Base-by-base conservation (phyloP, 2,329 filamentous ascomycete genomes). In the Plectosphaerella sp. region DNA sequence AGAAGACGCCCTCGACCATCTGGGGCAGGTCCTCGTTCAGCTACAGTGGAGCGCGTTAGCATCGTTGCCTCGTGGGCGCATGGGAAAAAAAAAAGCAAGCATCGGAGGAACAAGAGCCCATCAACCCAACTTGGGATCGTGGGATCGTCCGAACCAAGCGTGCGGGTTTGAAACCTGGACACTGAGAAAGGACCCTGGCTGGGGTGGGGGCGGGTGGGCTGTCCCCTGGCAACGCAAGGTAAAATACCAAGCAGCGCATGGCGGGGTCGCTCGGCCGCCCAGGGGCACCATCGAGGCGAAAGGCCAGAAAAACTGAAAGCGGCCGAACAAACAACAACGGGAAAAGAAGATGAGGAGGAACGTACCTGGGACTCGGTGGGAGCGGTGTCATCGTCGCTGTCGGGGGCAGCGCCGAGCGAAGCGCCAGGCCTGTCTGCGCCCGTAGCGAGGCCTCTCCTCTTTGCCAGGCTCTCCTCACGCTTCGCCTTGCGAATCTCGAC, bases 401-500 rank as follows among this genome's bases (percentile, higher is more conserved):
- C 94, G 60, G 91, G 89, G 57, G 90, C 91, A 62, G 91, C 91
- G 64, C 90, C 91, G 58, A 96, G 80, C 60, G 88, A 87, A 61
- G 89, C 89, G 67, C 90, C 89, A 53, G 87, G 89, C 52, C 88
- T 84, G 72, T 85, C 83, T 72, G 90, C 89, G 63, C 89, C 86
- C 59, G 86, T 87, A 62, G 88, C 86, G 65, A 97, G 96, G 68
- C 94, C 94, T 80, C 94, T 87, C 75, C 94, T 84, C 85, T 99
- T 99, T 73, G 94, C 94, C 70, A 99, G 78, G 77, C 97, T 97
- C 79, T 99, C 94, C 77, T 99, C 94, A 70, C 94, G 87, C 85
- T 97, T 97, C 60, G 92, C 90, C 79, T 96, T 96, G 71, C 94
- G 88, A 69, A 99, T 99, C 79, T 99, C 94, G 61, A 99, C 94